Conservation (phyloP, 2,329 filamentous ascomycete genomes). For the Tolypocladium capitatum region DNA sequence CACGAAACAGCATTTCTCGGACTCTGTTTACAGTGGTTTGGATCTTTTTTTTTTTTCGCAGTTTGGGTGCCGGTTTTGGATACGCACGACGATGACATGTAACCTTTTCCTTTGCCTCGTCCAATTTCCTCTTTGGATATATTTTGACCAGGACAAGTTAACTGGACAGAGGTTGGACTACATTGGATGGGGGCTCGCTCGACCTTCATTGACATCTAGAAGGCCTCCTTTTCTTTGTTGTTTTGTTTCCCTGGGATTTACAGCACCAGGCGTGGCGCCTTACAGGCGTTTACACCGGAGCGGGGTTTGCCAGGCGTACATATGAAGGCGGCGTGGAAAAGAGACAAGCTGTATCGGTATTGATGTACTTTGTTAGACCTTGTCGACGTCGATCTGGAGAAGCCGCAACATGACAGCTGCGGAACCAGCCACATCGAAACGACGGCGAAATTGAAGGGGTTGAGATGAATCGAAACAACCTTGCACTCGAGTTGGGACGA, state of each 20-base stretch:
- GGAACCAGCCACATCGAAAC: not conserved
- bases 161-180: not conserved
- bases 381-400: not conserved
- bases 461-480: not conserved
- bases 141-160: not conserved
- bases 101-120: not conserved
- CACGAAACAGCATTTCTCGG: not conserved
- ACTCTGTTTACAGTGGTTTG: not conserved
- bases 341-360: not conserved
- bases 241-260: conserved; percentile 1
- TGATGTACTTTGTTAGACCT: not conserved
- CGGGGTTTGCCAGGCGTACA: not conserved
- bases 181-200: not conserved
- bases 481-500: not conserved
- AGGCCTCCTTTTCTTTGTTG: not conserved
- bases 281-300: not conserved
- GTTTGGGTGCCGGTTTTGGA: not conserved
- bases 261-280: conserved; percentile 3
- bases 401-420: not conserved
- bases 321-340: not conserved
- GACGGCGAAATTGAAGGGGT: not conserved
- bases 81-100: not conserved
- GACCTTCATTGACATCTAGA: not conserved
- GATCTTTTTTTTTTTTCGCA: not conserved
- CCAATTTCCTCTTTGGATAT: not conserved